Conservation (phyloP, 73 alveolate species). For the Symbiodinium pilosum region DNA sequence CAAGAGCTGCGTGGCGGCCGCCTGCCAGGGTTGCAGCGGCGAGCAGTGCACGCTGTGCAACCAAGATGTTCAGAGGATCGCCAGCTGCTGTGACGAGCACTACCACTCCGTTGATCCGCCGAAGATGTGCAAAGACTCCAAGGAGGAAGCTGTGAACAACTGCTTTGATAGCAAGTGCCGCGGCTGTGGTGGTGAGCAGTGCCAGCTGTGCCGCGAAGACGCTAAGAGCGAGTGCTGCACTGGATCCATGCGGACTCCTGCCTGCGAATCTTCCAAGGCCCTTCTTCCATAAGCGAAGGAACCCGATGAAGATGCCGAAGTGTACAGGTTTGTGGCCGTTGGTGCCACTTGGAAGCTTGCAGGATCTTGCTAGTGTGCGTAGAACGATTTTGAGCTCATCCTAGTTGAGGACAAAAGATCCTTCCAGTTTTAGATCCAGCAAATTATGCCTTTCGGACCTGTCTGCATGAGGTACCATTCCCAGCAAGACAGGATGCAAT, state of each 20-base stretch:
- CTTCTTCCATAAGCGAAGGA: not conserved
- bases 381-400: not conserved
- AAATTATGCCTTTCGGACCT: conserved; percentile 23
- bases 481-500: conserved; percentile 39
- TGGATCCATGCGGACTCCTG: conserved; percentile 57
- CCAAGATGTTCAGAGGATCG: conserved; percentile 25
- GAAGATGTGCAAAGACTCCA: conserved; percentile 48
- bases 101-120: conserved; percentile 72
- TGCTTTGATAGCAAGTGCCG: conserved; percentile 59
- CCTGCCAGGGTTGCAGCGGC: conserved; percentile 40
- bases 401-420: not conserved
- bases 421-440: not conserved
- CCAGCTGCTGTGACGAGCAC: conserved; percentile 66
- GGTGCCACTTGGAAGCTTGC: not conserved
- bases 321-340: not conserved
- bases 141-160: conserved; percentile 59
- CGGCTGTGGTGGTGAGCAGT: conserved; percentile 76
- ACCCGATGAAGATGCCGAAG: not conserved
- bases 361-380: not conserved
- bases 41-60: conserved; percentile 62
- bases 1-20: conserved; percentile 25
- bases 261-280: conserved; percentile 67
- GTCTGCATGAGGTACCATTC: conserved; percentile 47
- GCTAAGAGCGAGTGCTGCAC: conserved; percentile 55
- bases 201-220: conserved; percentile 58